Conservation (phyloP, 208 protist genomes). For the Strigomonas galati region DNA sequence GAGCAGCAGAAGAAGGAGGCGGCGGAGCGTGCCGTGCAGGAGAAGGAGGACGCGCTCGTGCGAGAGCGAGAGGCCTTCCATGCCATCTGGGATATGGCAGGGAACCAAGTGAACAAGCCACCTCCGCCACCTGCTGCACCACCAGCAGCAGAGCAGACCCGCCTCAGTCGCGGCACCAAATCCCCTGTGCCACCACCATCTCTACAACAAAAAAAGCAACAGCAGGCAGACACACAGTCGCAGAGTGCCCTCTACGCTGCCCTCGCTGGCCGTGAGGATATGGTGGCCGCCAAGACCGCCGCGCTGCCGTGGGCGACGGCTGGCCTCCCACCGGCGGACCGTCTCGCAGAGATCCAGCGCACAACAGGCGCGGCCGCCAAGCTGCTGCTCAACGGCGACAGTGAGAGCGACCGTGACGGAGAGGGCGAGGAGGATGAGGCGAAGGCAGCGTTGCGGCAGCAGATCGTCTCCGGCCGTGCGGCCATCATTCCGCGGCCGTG, state of each 20-base stretch:
- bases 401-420: too few species aligned
- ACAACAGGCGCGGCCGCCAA: constrained; percentile 8
- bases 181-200: too few species aligned
- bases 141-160: too few species aligned
- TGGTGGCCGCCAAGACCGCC: constrained; percentile 16
- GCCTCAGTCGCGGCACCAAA: too few species aligned
- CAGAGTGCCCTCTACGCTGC: constrained; percentile 44
- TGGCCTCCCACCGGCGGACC: constrained; percentile 2
- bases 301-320: constrained; percentile 6
- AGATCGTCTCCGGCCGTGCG: background rate
- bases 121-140: too few species aligned
- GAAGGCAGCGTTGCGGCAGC: background rate
- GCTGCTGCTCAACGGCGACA: background rate
- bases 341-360: constrained; percentile 12
- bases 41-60: constrained; percentile 9
- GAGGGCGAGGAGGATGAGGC: background rate
- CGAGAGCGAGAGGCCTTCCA: constrained; percentile 30
- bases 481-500: constrained; percentile 5
- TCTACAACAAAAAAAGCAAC: too few species aligned
- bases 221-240: constrained; percentile 2
- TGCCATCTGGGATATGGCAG: constrained; percentile 19
- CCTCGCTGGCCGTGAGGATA: constrained; percentile 17
- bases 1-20: background rate
- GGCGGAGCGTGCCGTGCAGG: background rate
- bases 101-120: too few species aligned